Evolutionary conservation across 345 rosid species (phyloP), one percentile per base, ranked within the genome.

Genomic region (Physaria fendleri): DNA sequence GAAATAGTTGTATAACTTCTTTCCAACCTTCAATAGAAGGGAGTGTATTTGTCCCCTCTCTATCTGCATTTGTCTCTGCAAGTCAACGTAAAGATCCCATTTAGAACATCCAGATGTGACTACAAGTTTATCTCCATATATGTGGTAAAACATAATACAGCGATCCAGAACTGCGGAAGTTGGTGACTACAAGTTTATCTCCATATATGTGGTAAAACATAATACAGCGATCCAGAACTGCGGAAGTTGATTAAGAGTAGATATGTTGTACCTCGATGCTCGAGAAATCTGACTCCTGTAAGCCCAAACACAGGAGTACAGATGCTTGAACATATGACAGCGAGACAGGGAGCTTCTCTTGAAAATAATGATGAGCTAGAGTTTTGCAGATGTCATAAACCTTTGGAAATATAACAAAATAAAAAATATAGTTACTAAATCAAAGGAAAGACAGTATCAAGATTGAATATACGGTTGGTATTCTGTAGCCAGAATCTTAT

Each of bases 1-100:
- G 38, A 94, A 55, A 64, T 85, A 80, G 65, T 84, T 84, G 73
- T 81, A 56, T 40, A 94, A 74, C 72, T 87, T 94, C 74, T 77
- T 84, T 84, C 78, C 85, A 65, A 78, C 76, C 82, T 90, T 94
- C 17, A 78, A 78, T 52, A 87, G 81, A 45, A 79, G 74, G 4
- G 90, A 75, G 56, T 85, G 44, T 68, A 94, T 76, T 73, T 81
- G 88, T 5, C 69, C 76, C 64, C 90, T 84, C 59, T 81, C 97
- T 56, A 94, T 56, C 75, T 82, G 84, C 83, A 84, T 76, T 73
- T 90, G 93, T 41, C 77, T 90, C 99, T 90, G 87, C n/a, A 75
- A 62, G 39, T 73, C 15, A 69, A 55, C 11, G 56, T 9, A 24
- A 54, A 9, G 4, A 53, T 46, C n/a, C 29, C 43, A 12, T 6